These are phyloP conservation scores for Tilletia setariae DNA, from an alignment of 1,284 basidiomycete species.

Conservation along the genomic window DNA sequence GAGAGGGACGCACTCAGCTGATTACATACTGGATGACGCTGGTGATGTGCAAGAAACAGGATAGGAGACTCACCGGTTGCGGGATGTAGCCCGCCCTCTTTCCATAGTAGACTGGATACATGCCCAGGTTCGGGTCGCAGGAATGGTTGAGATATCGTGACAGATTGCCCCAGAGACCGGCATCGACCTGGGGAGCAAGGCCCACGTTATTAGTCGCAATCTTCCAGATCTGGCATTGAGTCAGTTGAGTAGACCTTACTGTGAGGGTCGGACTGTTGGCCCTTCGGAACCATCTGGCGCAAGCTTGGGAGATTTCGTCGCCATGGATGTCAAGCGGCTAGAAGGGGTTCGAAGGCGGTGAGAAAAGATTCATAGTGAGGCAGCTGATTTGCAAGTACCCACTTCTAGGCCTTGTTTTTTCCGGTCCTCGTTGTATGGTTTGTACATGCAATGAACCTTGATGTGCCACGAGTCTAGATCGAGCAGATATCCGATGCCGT, in stretches of 20 bases:
- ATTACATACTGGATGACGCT: neutral
- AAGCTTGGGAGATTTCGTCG: neutral
- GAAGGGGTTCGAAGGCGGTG: neutral
- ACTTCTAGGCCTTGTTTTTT: neutral
- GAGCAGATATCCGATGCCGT: conserved; percentile 78
- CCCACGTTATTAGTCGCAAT: too few species aligned
- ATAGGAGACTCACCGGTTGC: conserved; percentile 55
- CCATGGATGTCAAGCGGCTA: neutral
- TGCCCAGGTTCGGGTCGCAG: conserved; percentile 78
- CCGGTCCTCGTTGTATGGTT: neutral
- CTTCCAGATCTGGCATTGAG: neutral
- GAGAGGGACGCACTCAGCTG: neutral
- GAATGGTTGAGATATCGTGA: conserved; percentile 62
- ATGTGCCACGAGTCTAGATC: conserved; percentile 64
- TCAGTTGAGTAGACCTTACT: neutral
- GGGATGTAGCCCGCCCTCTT: conserved; percentile 56
- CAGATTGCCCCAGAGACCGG: conserved; percentile 36
- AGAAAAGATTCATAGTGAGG: neutral
- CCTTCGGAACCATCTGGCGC: too few species aligned
- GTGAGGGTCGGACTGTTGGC: neutral
- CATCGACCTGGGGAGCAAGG: conserved; percentile 26
- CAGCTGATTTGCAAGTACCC: neutral
- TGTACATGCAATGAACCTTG: neutral
- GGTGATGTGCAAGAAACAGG: conserved; percentile 57
- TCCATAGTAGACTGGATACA: conserved; percentile 70